phyloP scores from a whole-genome alignment of 1,284 basidiomycete genomes.

The Marasmius fiardii region DNA sequence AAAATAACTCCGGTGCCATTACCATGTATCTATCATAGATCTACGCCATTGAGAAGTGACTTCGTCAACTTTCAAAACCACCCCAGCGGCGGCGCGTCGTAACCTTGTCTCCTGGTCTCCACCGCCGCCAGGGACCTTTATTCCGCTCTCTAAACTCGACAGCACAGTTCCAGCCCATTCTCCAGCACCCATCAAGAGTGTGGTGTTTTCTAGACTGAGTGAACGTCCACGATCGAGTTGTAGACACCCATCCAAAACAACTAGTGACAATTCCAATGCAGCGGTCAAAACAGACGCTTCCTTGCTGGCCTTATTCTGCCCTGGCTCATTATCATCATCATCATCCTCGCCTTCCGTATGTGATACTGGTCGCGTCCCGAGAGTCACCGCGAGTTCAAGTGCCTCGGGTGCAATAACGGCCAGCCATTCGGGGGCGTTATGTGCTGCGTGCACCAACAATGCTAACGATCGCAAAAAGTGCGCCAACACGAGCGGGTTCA shows the following conservation, averaged over 20 bases:
- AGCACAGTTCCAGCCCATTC: slow-evolving; percentile 84
- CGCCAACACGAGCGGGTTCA: slow-evolving; percentile 72
- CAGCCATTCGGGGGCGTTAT: slow-evolving; percentile 78
- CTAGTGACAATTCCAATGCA: slow-evolving; percentile 74
- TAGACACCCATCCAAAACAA: slow-evolving; percentile 72
- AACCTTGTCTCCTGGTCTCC: slow-evolving; percentile 58
- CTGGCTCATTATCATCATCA: slow-evolving; percentile 29
- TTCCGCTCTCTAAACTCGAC: slow-evolving; percentile 60
- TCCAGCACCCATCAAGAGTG: slow-evolving; percentile 66
- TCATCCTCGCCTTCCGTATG: slow-evolving; percentile 39
- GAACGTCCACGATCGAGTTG: slow-evolving; percentile 76
- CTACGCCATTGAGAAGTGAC: slow-evolving; percentile 73
- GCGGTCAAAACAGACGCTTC: slow-evolving; percentile 73
- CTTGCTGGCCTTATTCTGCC: slow-evolving; percentile 28
- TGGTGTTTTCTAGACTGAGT: slow-evolving; percentile 72
- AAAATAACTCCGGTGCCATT: not conserved
- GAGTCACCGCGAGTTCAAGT: slow-evolving; percentile 76
- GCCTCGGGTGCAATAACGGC: slow-evolving; percentile 77
- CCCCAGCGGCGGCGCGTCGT: slow-evolving; percentile 71
- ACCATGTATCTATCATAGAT: slow-evolving; percentile 46
- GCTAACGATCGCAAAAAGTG: slow-evolving; percentile 76
- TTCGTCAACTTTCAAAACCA: slow-evolving; percentile 78
- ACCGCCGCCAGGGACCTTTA: slow-evolving; percentile 61
- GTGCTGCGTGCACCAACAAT: slow-evolving; percentile 79
- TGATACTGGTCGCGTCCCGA: slow-evolving; percentile 68